Evolutionary conservation across 768 basidiomycete genomes (phyloP).

Genomic region (Suillus paluster): DNA sequence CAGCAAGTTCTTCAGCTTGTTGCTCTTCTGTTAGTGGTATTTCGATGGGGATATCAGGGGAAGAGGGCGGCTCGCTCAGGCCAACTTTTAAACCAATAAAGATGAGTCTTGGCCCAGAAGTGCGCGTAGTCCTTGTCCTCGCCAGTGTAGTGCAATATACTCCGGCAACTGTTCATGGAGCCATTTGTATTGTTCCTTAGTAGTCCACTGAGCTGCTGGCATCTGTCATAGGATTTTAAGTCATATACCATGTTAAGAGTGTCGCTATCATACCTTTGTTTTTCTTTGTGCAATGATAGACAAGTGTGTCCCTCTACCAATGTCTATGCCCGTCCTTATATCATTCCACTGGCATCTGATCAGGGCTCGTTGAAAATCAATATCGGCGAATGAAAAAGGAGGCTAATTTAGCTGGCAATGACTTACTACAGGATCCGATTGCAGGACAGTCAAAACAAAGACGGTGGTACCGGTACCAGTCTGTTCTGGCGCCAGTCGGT

Average conservation of each 20-base stretch:
- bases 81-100: slow-evolving; percentile 9
- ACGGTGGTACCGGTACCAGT: not conserved
- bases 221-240: not conserved
- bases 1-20: not conserved
- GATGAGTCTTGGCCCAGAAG: not conserved
- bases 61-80: not conserved
- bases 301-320: not conserved
- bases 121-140: not conserved
- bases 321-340: not conserved
- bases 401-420: not conserved
- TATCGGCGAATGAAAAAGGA: not conserved
- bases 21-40: not conserved
- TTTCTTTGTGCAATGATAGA: not conserved
- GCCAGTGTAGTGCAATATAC: not conserved
- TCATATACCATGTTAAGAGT: not conserved
- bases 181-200: not conserved
- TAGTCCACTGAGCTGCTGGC: not conserved
- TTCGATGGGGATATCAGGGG: not conserved
- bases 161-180: not conserved
- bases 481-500: not conserved
- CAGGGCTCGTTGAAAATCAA: not conserved
- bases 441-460: not conserved
- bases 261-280: not conserved
- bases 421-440: not conserved
- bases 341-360: not conserved